Base-by-base conservation (phyloP, 2,329 filamentous ascomycete genomes). In the Claviceps citrina region DNA sequence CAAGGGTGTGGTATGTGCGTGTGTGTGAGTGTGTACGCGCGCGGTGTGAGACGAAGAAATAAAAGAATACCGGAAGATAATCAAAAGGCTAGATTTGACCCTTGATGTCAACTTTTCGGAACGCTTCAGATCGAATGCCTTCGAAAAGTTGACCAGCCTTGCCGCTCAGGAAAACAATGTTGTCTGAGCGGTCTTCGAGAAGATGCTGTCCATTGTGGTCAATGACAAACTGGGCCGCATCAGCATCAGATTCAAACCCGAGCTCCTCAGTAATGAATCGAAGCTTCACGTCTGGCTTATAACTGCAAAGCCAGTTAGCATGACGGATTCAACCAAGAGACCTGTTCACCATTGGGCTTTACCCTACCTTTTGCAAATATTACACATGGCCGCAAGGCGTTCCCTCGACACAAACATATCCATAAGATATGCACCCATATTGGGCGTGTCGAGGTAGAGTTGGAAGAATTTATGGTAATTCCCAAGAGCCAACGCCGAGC, bases 391-490 rank as follows among this genome's bases (percentile, higher is more conserved):
- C 56, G 81, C 79, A 49, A 98, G 75, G 53, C 91, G 84, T 67
- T 98, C 89, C 56, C 91, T 80, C 54, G 79, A 79, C 59, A 96
- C 82, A 67, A 98, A 96, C 84, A 94, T 95, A 67, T 98, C 91
- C 84, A 98, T 93, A 38, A 98, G 74, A 63, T 96, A 96, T 51
- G 83, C 86, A 46, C 91, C 89, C 87, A 98, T 94, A 55, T 93
- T 93, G 38, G 86, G 87, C 19, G 87, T 87, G 58, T 89, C 81
- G 50, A 93, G 76, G 61, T 95, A 98, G 33, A 98, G 75, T 65
- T 84, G 83, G 73, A 98, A 96, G 63, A 98, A 96, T 59, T 77
- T 89, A 66, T 98, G 89, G 61, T 95, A 95, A 65, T 96, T 96
- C 53, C 87, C 87, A 58, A 93, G 69, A 38, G 91, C 89, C 55